These are phyloP conservation scores for Psilocybe subaeruginosa DNA, from an alignment of 768 basidiomycete species.

Conservation along the genomic window DNA sequence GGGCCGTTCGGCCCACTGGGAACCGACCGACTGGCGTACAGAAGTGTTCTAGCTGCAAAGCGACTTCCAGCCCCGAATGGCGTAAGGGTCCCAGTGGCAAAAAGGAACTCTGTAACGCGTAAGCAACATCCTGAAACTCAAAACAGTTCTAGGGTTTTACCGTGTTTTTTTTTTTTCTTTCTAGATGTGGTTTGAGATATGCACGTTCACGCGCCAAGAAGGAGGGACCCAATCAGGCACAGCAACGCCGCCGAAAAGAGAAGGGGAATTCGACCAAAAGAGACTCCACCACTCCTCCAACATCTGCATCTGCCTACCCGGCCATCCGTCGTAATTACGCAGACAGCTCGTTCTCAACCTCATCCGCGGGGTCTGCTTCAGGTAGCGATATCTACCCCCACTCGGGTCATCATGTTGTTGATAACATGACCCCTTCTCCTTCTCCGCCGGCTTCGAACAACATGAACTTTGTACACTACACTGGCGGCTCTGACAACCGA, in stretches of 20 bases:
- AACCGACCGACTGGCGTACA: conserved; percentile 75
- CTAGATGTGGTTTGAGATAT: conserved; percentile 82
- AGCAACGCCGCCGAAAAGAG: conserved; percentile 67
- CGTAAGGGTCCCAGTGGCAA: conserved; percentile 89
- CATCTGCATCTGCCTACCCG: conserved; percentile 42
- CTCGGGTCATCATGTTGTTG: conserved; percentile 39
- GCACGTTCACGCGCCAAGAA: conserved; percentile 90
- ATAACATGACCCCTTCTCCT: conserved; percentile 58
- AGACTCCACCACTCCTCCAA: conserved; percentile 44
- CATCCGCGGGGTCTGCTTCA: conserved; percentile 57
- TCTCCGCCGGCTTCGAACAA: conserved; percentile 61
- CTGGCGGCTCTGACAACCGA: conserved; percentile 35
- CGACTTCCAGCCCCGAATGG: conserved; percentile 87
- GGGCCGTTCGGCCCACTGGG: conserved; percentile 48
- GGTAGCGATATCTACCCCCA: conserved; percentile 60
- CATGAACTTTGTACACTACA: conserved; percentile 64
- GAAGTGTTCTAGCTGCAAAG: conserved; percentile 81
- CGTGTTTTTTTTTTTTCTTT: conserved; percentile 11
- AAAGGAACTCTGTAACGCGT: conserved; percentile 94
- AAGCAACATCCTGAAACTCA: conserved; percentile 35
- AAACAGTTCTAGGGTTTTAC: conserved; percentile 8
- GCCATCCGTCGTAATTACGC: conserved; percentile 52
- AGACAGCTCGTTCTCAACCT: conserved; percentile 43
- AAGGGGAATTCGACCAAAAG: conserved; percentile 46
- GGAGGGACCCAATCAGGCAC: conserved; percentile 61